Percentiles rank a stretch among this genome's conserved stretches.
Conservation (phyloP, 768 basidiomycete genomes). For the Naganishia friedmannii region DNA sequence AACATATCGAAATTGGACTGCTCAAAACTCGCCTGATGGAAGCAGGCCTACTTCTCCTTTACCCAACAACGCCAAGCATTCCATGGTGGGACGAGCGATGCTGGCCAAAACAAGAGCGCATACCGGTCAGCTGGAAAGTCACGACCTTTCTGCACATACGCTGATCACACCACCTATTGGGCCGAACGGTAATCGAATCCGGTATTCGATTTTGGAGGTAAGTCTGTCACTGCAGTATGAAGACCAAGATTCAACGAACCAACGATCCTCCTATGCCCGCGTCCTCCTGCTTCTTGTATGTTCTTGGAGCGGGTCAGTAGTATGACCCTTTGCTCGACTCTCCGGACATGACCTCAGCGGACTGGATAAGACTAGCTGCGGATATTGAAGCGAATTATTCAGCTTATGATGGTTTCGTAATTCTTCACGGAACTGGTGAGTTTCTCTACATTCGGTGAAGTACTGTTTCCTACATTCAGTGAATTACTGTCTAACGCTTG, state of each 20-base stretch:
- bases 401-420: constrained; percentile 80
- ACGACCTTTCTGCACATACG: constrained; percentile 58
- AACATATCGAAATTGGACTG: constrained; percentile 72
- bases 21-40: constrained; percentile 16
- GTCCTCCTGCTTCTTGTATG: constrained; percentile 51
- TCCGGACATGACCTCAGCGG: constrained; percentile 81
- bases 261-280: constrained; percentile 33
- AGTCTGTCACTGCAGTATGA: constrained; percentile 13
- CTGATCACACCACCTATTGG: constrained; percentile 78
- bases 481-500: neutral
- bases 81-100: constrained; percentile 33
- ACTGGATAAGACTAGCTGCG: constrained; percentile 84
- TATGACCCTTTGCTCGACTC: constrained; percentile 81
- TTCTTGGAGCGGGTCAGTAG: constrained; percentile 11
- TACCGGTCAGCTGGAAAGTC: constrained; percentile 44
- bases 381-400: constrained; percentile 91
- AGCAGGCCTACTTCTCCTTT: constrained; percentile 14
- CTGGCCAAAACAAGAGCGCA: constrained; percentile 30
- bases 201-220: constrained; percentile 76
- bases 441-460: neutral
- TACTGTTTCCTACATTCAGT: neutral
- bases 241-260: neutral
- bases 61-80: neutral
- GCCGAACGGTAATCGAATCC: constrained; percentile 66
- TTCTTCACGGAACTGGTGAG: constrained; percentile 81